phyloP scores from a whole-genome alignment of 768 basidiomycete species.

The Agrocybe praecox region DNA sequence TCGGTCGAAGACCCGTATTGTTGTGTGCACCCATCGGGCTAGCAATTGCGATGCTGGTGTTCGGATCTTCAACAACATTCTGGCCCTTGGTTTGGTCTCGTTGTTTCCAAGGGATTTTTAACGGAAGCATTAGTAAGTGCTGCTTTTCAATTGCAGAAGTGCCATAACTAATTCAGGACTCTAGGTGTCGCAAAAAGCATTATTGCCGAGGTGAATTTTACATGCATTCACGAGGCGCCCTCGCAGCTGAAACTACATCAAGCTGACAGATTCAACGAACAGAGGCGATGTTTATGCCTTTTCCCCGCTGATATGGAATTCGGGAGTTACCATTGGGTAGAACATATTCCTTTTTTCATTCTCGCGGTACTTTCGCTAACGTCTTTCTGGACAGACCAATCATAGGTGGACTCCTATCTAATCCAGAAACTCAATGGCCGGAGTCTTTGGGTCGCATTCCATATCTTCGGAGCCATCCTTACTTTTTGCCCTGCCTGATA shows the following conservation, averaged over 20 bases:
- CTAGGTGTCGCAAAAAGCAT: conserved; percentile 46
- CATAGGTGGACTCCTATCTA: conserved; percentile 64
- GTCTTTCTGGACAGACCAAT: conserved; percentile 47
- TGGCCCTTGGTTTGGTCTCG: conserved; percentile 31
- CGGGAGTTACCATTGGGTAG: conserved; percentile 34
- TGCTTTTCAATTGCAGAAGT: background rate
- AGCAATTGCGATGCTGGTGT: conserved; percentile 37
- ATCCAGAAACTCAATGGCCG: conserved; percentile 63
- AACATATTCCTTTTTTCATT: background rate
- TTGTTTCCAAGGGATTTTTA: conserved; percentile 40
- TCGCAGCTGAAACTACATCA: background rate
- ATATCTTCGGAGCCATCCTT: conserved; percentile 39
- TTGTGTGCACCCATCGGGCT: conserved; percentile 45
- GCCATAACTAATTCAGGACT: background rate
- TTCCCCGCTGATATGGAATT: conserved; percentile 35
- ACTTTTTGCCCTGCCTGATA: conserved; percentile 51
- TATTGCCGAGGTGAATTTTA: conserved; percentile 40
- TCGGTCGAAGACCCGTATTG: conserved; percentile 47
- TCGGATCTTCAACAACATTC: conserved; percentile 44
- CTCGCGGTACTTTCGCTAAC: background rate
- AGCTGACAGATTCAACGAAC: conserved; percentile 29
- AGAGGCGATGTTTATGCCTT: conserved; percentile 39
- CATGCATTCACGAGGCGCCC: background rate
- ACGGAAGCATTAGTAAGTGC: conserved; percentile 34
- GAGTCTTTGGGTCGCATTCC: conserved; percentile 47